These are phyloP conservation scores for Geotrichum bryndzae DNA, from an alignment of 1,139 yeast species.

Conservation along the genomic window DNA sequence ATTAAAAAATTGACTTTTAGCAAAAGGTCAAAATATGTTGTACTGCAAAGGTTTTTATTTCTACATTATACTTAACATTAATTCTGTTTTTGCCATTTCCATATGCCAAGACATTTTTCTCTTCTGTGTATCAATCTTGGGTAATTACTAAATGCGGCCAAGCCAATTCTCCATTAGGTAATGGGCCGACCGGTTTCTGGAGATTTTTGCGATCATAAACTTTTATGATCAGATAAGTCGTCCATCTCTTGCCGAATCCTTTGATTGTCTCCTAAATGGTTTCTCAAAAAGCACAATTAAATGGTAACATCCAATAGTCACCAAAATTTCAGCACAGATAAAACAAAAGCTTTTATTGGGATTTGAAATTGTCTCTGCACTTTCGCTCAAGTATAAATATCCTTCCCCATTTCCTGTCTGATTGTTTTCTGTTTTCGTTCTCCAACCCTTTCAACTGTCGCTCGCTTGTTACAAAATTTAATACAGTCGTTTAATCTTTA, in stretches of 20 bases:
- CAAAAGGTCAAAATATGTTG: no score
- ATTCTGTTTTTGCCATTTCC: not conserved
- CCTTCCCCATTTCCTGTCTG: not conserved
- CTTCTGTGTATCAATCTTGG: not conserved
- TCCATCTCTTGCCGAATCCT: not conserved
- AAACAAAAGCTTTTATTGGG: not conserved
- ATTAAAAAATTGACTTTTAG: no score
- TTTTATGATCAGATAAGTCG: not conserved
- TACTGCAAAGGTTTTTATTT: not conserved
- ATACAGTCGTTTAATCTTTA: not conserved
- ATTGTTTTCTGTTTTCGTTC: not conserved
- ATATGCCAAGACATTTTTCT: not conserved
- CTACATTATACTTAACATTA: not conserved
- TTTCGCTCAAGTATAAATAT: not conserved
- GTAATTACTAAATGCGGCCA: not conserved
- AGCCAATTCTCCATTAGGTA: not conserved
- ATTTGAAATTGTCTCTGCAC: not conserved
- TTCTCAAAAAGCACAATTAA: not conserved
- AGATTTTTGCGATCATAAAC: not conserved
- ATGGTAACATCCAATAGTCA: no score
- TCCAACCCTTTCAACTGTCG: not conserved
- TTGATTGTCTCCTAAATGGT: not conserved
- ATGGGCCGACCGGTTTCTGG: not conserved
- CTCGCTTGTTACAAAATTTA: not conserved
- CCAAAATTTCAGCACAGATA: no score